These are phyloP conservation scores for Hyaloraphidium curvatum DNA, from an alignment of 192 early-diverging fungal genomes.

Conservation along the genomic window DNA sequence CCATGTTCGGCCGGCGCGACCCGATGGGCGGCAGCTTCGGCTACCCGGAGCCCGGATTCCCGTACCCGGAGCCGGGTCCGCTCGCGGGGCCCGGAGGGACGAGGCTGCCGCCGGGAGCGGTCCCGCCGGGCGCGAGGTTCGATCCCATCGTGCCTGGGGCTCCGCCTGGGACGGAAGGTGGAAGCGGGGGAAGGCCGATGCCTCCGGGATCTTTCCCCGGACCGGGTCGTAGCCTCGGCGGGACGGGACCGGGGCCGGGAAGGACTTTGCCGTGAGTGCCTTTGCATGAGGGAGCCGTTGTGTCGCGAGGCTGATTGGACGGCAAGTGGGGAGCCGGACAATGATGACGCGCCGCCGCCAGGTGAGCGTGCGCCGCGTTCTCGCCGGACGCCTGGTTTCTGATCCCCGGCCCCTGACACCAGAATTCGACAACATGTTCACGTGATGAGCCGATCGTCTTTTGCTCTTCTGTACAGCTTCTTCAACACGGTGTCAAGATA, in stretches of 20 bases:
- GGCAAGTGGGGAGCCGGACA: background rate
- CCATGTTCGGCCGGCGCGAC: conserved; percentile 52
- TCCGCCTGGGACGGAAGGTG: conserved; percentile 1
- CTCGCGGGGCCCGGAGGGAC: conserved; percentile 24
- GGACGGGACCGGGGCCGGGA: background rate
- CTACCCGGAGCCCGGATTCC: too few species aligned
- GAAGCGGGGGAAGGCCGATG: conserved; percentile 12
- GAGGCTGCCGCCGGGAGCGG: conserved; percentile 37
- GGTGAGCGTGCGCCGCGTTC: background rate
- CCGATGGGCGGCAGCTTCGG: conserved; percentile 14
- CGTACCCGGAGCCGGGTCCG: too few species aligned
- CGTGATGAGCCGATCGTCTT: background rate
- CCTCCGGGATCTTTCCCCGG: background rate
- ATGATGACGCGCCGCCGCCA: background rate
- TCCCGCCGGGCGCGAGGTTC: conserved; percentile 74
- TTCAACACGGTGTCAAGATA: too few species aligned
- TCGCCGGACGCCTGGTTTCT: background rate
- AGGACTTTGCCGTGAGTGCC: background rate
- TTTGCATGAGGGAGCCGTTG: background rate
- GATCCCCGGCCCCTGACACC: background rate
- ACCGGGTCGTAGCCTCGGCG: background rate
- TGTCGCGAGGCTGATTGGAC: background rate
- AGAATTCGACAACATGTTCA: conserved; percentile 2
- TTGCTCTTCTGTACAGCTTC: too few species aligned
- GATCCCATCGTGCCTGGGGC: conserved; percentile 61